Base-by-base conservation (phyloP, 1,139 yeast genomes). In the Kazachstania sp. region DNA sequence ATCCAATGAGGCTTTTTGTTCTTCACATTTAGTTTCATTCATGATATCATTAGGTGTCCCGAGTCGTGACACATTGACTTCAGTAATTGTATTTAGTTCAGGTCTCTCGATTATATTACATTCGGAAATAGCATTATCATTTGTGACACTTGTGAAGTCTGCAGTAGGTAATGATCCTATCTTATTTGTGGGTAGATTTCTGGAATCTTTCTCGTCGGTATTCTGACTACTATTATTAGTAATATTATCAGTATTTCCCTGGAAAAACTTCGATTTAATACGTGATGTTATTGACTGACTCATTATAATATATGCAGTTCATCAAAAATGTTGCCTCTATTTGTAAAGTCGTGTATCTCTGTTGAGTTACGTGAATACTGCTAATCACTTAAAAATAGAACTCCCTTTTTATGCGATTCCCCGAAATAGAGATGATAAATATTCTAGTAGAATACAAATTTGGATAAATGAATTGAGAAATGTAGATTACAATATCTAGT, bases 261-360 rank as follows among this genome's bases (percentile, higher is more conserved):
- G 55, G 32, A 54, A 54, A 35, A 54, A 38, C 41, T 50, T 54
- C 15, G 48, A 39, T 45, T 48, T 53, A 9, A 54, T 45, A 37
- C 53, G 45, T 16, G 54, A 49, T 12, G 56, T 46, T 18, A 54
- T 41, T 31, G 58, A 52, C 37, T 54, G 55, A 41, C 48, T 53
- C 58, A 54, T 54, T 11, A 51, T 37, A 38, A 15, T 40, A 12
- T 36, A 12, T 18, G 26, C 15, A 23, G 15, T 3, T 16, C 15
- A 28, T 23, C 8, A 23, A 23, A 23, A 23, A 9, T 23, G 28
- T 23, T 7, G 9, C 8, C 6, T 7, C 8, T 23, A 23, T 23
- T 7, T 23, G 28, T 23, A 23, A 23, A 7, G 28, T 23, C 9
- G 28, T 23, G 28, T 23, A 23, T 23, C 6, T 23, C 28, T 23